phyloP scores from a whole-genome alignment of 768 basidiomycete genomes.

The Trametes maxima region DNA sequence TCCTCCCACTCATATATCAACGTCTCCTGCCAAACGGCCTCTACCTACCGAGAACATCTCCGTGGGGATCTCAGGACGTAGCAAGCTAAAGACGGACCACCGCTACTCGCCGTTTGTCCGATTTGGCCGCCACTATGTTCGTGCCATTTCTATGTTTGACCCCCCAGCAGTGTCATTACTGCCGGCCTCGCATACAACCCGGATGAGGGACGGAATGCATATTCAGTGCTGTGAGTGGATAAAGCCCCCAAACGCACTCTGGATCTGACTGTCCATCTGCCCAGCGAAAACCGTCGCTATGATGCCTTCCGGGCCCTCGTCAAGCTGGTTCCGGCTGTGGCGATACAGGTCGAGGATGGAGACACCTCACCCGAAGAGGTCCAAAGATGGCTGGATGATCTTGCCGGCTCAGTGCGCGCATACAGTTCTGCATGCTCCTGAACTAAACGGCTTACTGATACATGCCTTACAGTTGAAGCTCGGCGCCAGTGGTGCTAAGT shows the following conservation, averaged over 20 bases:
- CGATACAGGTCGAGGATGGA: too few relatives aligned
- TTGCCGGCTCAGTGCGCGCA: too few relatives aligned
- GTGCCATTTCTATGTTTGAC: slow-evolving; percentile 1
- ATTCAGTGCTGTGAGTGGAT: not conserved
- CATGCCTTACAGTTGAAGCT: not conserved
- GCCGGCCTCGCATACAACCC: not conserved
- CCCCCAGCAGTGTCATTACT: not conserved
- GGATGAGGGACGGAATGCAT: not conserved
- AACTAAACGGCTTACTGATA: not conserved
- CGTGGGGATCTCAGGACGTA: not conserved
- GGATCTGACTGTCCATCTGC: not conserved
- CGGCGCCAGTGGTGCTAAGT: not conserved
- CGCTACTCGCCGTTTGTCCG: not conserved
- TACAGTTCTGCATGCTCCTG: too few relatives aligned
- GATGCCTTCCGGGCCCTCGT: too few relatives aligned
- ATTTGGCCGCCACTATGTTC: not conserved
- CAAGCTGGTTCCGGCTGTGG: too few relatives aligned
- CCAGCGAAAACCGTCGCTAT: too few relatives aligned
- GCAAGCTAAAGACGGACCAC: not conserved
- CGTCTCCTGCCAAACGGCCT: not conserved
- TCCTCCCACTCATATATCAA: too few relatives aligned
- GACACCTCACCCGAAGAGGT: too few relatives aligned
- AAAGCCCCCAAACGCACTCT: not conserved
- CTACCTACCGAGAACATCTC: not conserved
- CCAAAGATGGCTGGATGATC: too few relatives aligned